These are phyloP conservation scores for Microbotryomycetes sp. DNA, from an alignment of 1,284 basidiomycete species.

Conservation along the genomic window DNA sequence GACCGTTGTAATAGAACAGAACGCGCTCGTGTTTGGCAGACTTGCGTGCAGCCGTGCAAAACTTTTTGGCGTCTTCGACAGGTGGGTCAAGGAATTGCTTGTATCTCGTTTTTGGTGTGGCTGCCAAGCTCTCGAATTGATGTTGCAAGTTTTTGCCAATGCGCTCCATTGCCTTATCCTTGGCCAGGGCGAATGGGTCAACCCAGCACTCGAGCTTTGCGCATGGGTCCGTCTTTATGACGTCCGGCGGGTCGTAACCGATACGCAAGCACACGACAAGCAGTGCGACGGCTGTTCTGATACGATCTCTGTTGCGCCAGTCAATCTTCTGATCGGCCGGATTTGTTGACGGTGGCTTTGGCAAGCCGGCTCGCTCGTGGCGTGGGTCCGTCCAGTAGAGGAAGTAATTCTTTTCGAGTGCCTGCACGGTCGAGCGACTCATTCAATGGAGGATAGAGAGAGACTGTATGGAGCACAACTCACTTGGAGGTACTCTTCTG, in stretches of 20 bases:
- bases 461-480: too few species aligned
- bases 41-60: slow-evolving; percentile 76
- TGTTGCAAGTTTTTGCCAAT: slow-evolving; percentile 81
- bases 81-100: slow-evolving; percentile 78
- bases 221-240: slow-evolving; percentile 95
- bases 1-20: slow-evolving; percentile 97
- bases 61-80: slow-evolving; percentile 86
- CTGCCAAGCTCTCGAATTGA: slow-evolving; percentile 87
- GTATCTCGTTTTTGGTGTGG: slow-evolving; percentile 68
- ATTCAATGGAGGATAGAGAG: too few species aligned
- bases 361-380: slow-evolving; percentile 26
- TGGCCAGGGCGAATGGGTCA: slow-evolving; percentile 74
- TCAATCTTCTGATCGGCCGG: slow-evolving; percentile 28
- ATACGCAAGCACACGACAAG: slow-evolving; percentile 96
- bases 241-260: slow-evolving; percentile 93
- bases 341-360: slow-evolving; percentile 23
- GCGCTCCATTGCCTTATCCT: slow-evolving; percentile 56
- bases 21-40: slow-evolving; percentile 89
- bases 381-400: slow-evolving; percentile 37
- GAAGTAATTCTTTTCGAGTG: slow-evolving; percentile 37
- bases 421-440: slow-evolving; percentile 24
- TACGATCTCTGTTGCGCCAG: slow-evolving; percentile 34
- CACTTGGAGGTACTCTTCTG: slow-evolving; percentile 30
- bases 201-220: slow-evolving; percentile 96
- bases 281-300: slow-evolving; percentile 72